Percentiles rank a stretch among this genome's conserved stretches.
Evolutionary conservation across 805 yeast genomes (phyloP).

Genomic region (Spathaspora sp.): DNA sequence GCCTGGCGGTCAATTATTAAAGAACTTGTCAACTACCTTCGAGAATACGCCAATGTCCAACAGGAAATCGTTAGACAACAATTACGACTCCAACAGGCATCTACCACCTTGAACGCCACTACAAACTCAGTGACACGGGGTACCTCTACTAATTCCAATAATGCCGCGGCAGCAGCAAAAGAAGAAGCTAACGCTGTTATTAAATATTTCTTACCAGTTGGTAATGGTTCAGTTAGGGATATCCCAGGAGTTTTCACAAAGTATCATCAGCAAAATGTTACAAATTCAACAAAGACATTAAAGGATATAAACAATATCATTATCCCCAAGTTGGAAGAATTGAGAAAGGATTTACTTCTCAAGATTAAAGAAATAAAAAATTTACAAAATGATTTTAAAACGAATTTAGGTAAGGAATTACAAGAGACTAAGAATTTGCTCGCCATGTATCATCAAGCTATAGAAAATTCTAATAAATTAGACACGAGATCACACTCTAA

Average conservation of each 20-base stretch:
- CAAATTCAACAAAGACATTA: constrained; percentile 37
- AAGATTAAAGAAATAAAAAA: constrained; percentile 86
- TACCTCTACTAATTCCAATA: constrained; percentile 1
- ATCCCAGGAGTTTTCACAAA: constrained; percentile 64
- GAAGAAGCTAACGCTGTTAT: constrained; percentile 33
- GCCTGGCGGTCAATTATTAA: constrained; percentile 83
- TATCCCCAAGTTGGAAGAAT: constrained; percentile 53
- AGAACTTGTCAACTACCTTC: constrained; percentile 69
- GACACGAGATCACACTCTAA: constrained; percentile 19
- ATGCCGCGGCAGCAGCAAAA: constrained; percentile 4
- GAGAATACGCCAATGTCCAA: constrained; percentile 78
- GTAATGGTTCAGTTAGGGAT: constrained; percentile 73
- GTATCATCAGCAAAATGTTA: constrained; percentile 41
- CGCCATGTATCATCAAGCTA: constrained; percentile 51
- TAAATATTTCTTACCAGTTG: constrained; percentile 69
- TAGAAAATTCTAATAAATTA: constrained; percentile 56
- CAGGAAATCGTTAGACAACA: constrained; percentile 88
- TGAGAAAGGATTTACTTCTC: constrained; percentile 67
- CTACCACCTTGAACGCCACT: constrained; percentile 12
- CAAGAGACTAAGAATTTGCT: constrained; percentile 36
- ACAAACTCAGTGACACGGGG: neutral
- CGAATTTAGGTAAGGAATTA: constrained; percentile 62
- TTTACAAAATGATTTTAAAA: constrained; percentile 80
- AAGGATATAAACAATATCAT: constrained; percentile 47
- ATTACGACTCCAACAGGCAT: constrained; percentile 71